Percentiles rank a stretch among this genome's conserved stretches.
Conservation (phyloP, 306 rosid genomes). For the Calophaca sinica region DNA sequence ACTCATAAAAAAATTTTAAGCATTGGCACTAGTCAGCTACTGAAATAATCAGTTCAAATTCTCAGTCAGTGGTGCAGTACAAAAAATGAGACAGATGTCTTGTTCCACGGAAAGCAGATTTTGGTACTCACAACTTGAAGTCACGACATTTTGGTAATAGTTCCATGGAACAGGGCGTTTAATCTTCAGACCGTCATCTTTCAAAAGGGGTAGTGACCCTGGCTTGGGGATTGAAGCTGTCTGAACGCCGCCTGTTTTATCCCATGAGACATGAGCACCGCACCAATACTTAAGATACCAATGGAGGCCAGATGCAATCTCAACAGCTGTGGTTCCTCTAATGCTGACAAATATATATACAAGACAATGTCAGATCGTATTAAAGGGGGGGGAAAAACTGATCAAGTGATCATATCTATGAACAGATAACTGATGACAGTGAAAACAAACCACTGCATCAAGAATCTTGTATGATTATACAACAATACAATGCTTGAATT, state of each 20-base stretch:
- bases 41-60: slow-evolving; percentile 36
- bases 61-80: slow-evolving; percentile 7
- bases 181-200: slow-evolving; percentile 64
- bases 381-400: slow-evolving; percentile 8
- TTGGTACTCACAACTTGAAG: slow-evolving; percentile 87
- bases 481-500: slow-evolving; percentile 12
- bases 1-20: slow-evolving; percentile 13
- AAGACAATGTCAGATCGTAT: slow-evolving; percentile 33
- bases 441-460: background rate
- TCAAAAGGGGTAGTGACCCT: slow-evolving; percentile 76
- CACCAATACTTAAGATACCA: slow-evolving; percentile 97
- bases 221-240: slow-evolving; percentile 79
- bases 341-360: slow-evolving; percentile 58
- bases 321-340: slow-evolving; percentile 86
- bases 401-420: slow-evolving; percentile 19
- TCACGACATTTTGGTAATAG: slow-evolving; percentile 96
- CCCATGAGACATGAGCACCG: slow-evolving; percentile 92
- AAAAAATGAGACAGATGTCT: slow-evolving; percentile 22
- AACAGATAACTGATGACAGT: slow-evolving; percentile 23
- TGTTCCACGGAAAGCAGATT: slow-evolving; percentile 21
- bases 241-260: slow-evolving; percentile 92
- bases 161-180: slow-evolving; percentile 91
- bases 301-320: slow-evolving; percentile 87
- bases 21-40: slow-evolving; percentile 21
- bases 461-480: background rate